Conservation (phyloP, 441 rosid species). For the Populus hybrid region DNA sequence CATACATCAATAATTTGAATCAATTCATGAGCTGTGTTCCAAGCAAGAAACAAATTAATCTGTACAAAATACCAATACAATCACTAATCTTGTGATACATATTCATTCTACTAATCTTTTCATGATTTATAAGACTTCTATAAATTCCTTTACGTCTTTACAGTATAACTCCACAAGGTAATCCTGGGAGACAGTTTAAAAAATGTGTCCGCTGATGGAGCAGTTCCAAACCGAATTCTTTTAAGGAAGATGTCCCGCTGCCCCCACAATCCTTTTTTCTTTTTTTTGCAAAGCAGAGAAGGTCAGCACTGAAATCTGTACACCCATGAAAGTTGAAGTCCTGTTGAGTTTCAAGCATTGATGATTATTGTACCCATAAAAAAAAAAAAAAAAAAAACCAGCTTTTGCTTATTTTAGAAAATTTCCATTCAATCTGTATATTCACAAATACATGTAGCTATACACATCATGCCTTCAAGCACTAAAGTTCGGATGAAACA, state of each 20-base stretch:
- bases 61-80: constrained; percentile 37
- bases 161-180: constrained; percentile 31
- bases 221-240: constrained; percentile 17
- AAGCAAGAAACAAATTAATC: constrained; percentile 30
- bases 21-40: constrained; percentile 23
- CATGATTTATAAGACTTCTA: constrained; percentile 13
- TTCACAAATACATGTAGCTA: background rate
- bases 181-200: constrained; percentile 18
- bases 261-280: constrained; percentile 5
- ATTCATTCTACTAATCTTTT: constrained; percentile 17
- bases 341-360: background rate
- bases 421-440: background rate
- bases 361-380: background rate
- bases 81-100: constrained; percentile 24
- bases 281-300: constrained; percentile 17
- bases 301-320: constrained; percentile 29
- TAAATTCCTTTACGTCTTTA: constrained; percentile 32
- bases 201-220: constrained; percentile 19
- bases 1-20: constrained; percentile 19
- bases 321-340: background rate
- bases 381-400: background rate
- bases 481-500: background rate
- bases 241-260: constrained; percentile 13
- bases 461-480: background rate
- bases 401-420: background rate